Evolutionary conservation across 805 yeast species (phyloP).

Genomic region (Nakazawaea ambrosiae): DNA sequence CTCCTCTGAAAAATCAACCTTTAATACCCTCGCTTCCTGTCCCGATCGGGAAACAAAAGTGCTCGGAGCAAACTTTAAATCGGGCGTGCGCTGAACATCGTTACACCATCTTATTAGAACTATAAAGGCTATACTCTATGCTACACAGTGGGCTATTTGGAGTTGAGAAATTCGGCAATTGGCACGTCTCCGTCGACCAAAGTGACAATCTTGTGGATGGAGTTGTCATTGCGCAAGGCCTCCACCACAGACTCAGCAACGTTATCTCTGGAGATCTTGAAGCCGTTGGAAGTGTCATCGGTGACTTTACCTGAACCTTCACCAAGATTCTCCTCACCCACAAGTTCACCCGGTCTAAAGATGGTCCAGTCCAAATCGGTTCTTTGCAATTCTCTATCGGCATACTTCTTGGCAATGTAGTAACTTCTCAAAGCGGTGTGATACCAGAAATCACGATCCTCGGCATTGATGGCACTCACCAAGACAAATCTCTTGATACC

Average conservation of each 20-base stretch:
- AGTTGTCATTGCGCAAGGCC: slow-evolving; percentile 27
- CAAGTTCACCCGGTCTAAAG: slow-evolving; percentile 43
- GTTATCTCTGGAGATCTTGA: slow-evolving; percentile 39
- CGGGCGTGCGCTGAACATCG: too few species aligned
- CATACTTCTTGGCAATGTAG: slow-evolving; percentile 55
- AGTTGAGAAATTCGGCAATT: slow-evolving; percentile 14
- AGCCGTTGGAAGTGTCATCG: slow-evolving; percentile 14
- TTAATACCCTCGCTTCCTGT: too few species aligned
- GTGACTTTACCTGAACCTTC: slow-evolving; percentile 27
- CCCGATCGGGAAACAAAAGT: too few species aligned
- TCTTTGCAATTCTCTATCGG: slow-evolving; percentile 39
- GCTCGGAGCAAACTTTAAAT: too few species aligned
- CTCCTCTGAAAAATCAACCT: too few species aligned
- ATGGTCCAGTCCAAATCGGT: slow-evolving; percentile 46
- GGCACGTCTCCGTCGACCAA: slow-evolving; percentile 34
- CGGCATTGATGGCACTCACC: slow-evolving; percentile 51
- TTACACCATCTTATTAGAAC: too few species aligned
- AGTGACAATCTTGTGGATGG: slow-evolving; percentile 36
- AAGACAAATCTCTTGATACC: slow-evolving; percentile 39
- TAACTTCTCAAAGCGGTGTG: slow-evolving; percentile 34
- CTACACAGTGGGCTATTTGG: too few species aligned
- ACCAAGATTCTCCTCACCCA: slow-evolving; percentile 35
- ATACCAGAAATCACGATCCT: slow-evolving; percentile 40
- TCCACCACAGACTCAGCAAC: slow-evolving; percentile 43
- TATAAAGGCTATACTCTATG: too few species aligned